Evolutionary conservation across 129 eudicot genomes (phyloP).

Genomic region (Centella asiatica): DNA sequence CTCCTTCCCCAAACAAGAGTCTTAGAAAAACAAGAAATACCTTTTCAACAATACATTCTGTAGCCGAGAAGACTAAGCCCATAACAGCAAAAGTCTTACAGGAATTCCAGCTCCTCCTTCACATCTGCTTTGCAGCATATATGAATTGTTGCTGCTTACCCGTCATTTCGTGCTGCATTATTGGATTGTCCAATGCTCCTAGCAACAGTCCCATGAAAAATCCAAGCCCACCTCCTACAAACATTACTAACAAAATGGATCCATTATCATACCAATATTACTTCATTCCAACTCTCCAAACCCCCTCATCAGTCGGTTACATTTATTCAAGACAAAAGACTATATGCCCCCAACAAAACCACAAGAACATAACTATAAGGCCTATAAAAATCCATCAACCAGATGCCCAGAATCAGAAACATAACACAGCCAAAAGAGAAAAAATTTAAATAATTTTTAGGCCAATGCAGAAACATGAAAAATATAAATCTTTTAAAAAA

Average conservation of each 20-base stretch:
- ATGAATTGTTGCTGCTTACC: constrained; percentile 72
- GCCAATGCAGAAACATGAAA: too few species aligned
- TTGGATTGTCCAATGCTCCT: constrained; percentile 85
- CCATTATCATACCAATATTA: neutral
- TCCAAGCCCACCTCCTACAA: constrained; percentile 96
- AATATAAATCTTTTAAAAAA: too few species aligned
- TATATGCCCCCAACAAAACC: neutral
- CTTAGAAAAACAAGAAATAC: constrained; percentile 11
- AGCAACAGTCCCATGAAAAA: constrained; percentile 82
- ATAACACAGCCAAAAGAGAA: too few species aligned
- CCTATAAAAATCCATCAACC: too few species aligned
- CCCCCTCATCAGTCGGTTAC: too few species aligned
- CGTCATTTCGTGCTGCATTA: constrained; percentile 66
- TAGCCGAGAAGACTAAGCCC: constrained; percentile 79
- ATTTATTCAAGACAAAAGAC: too few species aligned
- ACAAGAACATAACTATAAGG: neutral
- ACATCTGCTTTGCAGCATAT: constrained; percentile 84
- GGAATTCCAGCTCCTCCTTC: constrained; percentile 79
- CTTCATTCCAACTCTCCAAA: neutral
- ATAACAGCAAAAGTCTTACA: constrained; percentile 92
- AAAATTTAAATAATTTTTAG: too few species aligned
- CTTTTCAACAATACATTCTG: constrained; percentile 94
- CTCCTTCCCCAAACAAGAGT: neutral
- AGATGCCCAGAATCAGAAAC: too few species aligned
- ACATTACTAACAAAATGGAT: neutral